phyloP scores from a whole-genome alignment of 352 stramenopile genomes.

The Pythium graminicola region DNA sequence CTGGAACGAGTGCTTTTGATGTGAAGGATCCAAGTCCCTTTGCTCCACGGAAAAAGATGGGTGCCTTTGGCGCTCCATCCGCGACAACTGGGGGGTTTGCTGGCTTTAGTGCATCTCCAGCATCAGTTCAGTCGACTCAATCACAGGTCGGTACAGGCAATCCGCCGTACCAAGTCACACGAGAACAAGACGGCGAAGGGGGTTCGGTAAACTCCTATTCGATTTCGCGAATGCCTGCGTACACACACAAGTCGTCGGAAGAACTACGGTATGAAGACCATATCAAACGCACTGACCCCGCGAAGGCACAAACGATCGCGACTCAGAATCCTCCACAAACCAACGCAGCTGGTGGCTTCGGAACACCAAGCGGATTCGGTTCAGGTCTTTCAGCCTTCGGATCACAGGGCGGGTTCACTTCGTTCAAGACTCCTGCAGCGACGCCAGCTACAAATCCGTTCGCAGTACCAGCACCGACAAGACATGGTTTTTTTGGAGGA shows the following conservation, averaged over 20 bases:
- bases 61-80: constrained; percentile 17
- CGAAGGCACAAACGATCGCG: constrained; percentile 17
- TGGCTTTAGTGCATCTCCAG: constrained; percentile 13
- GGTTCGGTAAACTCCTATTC: constrained; percentile 36
- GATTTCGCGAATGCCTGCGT: constrained; percentile 64
- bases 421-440: constrained; percentile 11
- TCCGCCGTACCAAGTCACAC: constrained; percentile 60
- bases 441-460: constrained; percentile 15
- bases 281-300: constrained; percentile 63
- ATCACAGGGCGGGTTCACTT: constrained; percentile 15
- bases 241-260: constrained; percentile 67
- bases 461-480: constrained; percentile 3
- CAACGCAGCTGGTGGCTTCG: constrained; percentile 12
- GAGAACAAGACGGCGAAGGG: constrained; percentile 39
- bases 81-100: constrained; percentile 19
- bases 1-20: constrained; percentile 42
- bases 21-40: constrained; percentile 26
- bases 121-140: not conserved
- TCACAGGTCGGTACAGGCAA: constrained; percentile 64
- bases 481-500: constrained; percentile 42
- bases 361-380: constrained; percentile 23
- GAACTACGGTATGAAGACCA: constrained; percentile 78
- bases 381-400: constrained; percentile 6
- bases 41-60: constrained; percentile 2
- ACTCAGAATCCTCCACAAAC: constrained; percentile 24